A percentile compares a stretch with the other conserved stretches of the same genome.
Evolutionary conservation across 495 filamentous ascomycete genomes (phyloP).

Genomic region (Penicillium verhagenii): DNA sequence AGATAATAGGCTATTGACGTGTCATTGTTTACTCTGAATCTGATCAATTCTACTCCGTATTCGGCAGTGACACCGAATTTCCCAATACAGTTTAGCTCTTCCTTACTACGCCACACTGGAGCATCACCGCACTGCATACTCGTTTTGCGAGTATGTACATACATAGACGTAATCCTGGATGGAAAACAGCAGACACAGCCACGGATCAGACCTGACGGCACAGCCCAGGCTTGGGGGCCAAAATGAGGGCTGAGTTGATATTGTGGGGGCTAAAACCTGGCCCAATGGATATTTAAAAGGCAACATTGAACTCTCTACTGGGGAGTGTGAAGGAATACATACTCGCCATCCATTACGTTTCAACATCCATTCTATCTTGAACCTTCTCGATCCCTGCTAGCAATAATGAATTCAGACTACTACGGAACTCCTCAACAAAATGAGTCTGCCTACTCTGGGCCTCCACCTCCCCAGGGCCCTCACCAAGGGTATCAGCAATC

Average conservation of each 20-base stretch:
- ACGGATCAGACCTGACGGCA: neutral
- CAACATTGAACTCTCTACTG: neutral
- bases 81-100: too few species aligned
- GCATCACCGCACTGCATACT: too few species aligned
- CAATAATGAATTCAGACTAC: constrained; percentile 5
- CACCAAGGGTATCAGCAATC: constrained; percentile 6
- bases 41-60: neutral
- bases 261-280: constrained; percentile 8
- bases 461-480: constrained; percentile 6
- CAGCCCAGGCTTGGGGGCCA: constrained; percentile 3
- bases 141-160: too few species aligned
- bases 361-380: constrained; percentile 3
- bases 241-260: constrained; percentile 6
- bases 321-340: neutral
- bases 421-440: constrained; percentile 5
- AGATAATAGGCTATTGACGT: neutral
- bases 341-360: constrained; percentile 4
- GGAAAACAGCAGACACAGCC: too few species aligned
- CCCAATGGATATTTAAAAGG: constrained; percentile 7
- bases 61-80: too few species aligned
- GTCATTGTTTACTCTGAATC: neutral
- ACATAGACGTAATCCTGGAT: too few species aligned
- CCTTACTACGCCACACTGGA: too few species aligned
- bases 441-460: constrained; percentile 5
- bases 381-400: constrained; percentile 5